Evolutionary conservation across 345 rosid species (phyloP), one percentile per base, ranked within the genome.

Genomic region (Gynandropsis gynandra): DNA sequence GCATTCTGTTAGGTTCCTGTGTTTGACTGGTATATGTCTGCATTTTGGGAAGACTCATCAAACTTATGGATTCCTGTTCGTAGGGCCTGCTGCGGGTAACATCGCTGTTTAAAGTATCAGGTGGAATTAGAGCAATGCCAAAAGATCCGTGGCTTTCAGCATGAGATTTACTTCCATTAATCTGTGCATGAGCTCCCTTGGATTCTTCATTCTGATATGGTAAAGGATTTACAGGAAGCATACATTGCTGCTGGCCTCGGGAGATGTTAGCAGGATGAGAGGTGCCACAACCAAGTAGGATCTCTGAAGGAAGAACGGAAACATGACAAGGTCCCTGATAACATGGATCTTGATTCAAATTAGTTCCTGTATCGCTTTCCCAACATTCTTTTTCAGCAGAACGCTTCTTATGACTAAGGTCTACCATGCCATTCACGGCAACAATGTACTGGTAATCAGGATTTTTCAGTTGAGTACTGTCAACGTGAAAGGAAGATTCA

Each of bases 371-470:
- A 21, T 55, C 72, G 65, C 48, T 71, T 46, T 37, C 51, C 2
- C 4, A 24, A 24, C 29, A 24, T 5, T 24, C 4, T 2, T 24
- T 24, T 62, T 69, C 77, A 47, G 50, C 42, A 10, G 65, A 47
- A 31, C 12, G 69, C 59, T 54, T 61, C 64, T 33, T 58, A 42
- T 63, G 58, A 67, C 54, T 64, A 50, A 67, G 60, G 24, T 70
- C 80, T 41, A 44, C 32, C 35, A 72, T 63, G 19, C 80, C 71
- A 70, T 76, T 76, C 11, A 72, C 72, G 45, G 80, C 77, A 48
- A 63, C 60, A 36, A 72, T 72, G 56, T 69, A 76, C 7, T 64
- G 66, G 51, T 66, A 72, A 34, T 69, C 74, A 47, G 77, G 68
- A 53, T 50, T 64, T 38, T 41, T 42, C 36, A 46, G 27, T 33